Percentiles rank a stretch among this genome's conserved stretches.
Conservation (phyloP, 2,329 filamentous ascomycete species). For the Apiospora rasikravindrae region DNA sequence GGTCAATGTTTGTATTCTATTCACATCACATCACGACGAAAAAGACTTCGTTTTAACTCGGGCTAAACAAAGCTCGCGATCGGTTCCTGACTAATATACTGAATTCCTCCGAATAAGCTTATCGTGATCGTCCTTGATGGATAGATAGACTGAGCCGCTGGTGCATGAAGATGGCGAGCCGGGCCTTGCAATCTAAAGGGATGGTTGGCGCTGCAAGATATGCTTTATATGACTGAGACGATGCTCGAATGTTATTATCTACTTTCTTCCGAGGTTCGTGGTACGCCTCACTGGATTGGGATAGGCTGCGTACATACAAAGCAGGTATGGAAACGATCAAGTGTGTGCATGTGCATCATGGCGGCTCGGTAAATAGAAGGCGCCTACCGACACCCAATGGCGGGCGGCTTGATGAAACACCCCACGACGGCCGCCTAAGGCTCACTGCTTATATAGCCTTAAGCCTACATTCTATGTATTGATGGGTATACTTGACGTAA, state of each 20-base stretch:
- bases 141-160: neutral
- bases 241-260: neutral
- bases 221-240: neutral
- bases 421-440: neutral
- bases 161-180: neutral
- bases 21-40: neutral
- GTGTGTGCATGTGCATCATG: neutral
- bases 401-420: neutral
- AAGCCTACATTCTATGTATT: neutral
- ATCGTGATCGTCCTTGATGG: neutral
- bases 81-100: slow-evolving; percentile 5
- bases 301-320: neutral
- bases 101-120: neutral
- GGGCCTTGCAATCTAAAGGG: neutral
- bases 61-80: neutral
- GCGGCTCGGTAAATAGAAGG: neutral
- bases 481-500: neutral
- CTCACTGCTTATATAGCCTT: neutral
- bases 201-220: neutral
- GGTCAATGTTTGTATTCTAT: neutral
- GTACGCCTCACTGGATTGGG: neutral
- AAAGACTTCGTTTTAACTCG: neutral
- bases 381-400: neutral
- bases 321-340: neutral
- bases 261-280: neutral